Evolutionary conservation across 129 eudicot genomes (phyloP).

Genomic region (Flaveria ramosissima): DNA sequence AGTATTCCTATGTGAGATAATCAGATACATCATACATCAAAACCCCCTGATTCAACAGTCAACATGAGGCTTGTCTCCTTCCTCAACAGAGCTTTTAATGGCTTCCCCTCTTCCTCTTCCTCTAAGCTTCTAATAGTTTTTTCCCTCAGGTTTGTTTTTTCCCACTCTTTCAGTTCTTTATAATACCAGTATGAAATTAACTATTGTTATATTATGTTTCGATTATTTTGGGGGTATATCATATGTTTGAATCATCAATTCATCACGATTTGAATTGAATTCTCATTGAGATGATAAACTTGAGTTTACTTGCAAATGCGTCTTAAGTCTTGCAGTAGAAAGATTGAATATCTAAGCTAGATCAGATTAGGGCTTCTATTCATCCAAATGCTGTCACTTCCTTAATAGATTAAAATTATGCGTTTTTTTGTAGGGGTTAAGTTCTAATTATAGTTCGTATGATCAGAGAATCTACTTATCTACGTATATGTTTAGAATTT

Average conservation of each 20-base stretch:
- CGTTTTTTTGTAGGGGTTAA: background rate
- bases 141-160: constrained; percentile 56
- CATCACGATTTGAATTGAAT: background rate
- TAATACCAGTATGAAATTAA: background rate
- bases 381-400: constrained; percentile 4
- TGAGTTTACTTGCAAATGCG: too few species aligned
- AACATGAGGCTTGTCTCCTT: constrained; percentile 52
- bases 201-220: too few species aligned
- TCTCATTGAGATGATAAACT: too few species aligned
- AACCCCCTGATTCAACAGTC: background rate
- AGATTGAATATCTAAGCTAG: background rate
- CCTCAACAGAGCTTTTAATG: constrained; percentile 49
- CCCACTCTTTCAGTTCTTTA: background rate
- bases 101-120: constrained; percentile 50
- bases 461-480: background rate
- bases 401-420: background rate
- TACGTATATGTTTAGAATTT: background rate
- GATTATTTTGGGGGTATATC: too few species aligned
- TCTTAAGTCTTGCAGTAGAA: background rate
- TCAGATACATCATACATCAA: background rate
- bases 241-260: background rate
- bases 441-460: background rate
- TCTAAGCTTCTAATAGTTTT: constrained; percentile 60
- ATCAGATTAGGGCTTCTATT: constrained; percentile 22
- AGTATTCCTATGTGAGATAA: background rate